Evolutionary conservation across 305 asterid species (phyloP), one percentile per base, ranked within the genome.

Genomic region (Coffea humblotiana): DNA sequence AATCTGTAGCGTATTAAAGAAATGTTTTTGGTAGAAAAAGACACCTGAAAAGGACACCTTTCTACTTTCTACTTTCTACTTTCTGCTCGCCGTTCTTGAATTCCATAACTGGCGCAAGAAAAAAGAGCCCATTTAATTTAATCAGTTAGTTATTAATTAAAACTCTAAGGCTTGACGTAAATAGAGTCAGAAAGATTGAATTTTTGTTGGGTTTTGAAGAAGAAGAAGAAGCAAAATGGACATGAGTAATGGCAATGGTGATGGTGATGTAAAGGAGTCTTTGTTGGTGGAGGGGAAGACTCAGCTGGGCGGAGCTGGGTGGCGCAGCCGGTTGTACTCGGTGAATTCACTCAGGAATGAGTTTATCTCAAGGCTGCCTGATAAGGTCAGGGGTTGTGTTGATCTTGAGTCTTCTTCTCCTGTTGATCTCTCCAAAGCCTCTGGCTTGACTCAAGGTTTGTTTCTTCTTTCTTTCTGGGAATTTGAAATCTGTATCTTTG

Each of bases 301-400:
- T 65, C 56, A 10, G 75, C 74, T 79, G 43, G 83, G 84, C 3
- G 88, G 91, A 9, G 84, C 89, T 65, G 89, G 89, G 71, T 87
- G 91, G 69, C 88, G 85, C 78, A 64, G 88, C 83, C 89, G 89
- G 80, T 86, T 91, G 83, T 83, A 92, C 85, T 90, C 97, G 2
- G 92, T 92, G 5, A 90, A 84, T 75, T 86, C 93, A 3, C 85
- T 94, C 76, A 91, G 91, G 43, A 82, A 6, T 65, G 94, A 91
- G 43, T 94, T 94, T 81, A 74, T 91, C 49, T 78, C 91, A 16
- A 80, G 93, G 79, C 86, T 93, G 40, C 97, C 97, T 11, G 93
- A 91, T 56, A 92, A 91, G 54, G 87, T 93, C 82, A 90, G 89
- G 66, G 77, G 88, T 71, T 88, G 88, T 27, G 82, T 93, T 81